Evolutionary conservation across 305 asterid species (phyloP).

Genomic region (Rubia balearica): DNA sequence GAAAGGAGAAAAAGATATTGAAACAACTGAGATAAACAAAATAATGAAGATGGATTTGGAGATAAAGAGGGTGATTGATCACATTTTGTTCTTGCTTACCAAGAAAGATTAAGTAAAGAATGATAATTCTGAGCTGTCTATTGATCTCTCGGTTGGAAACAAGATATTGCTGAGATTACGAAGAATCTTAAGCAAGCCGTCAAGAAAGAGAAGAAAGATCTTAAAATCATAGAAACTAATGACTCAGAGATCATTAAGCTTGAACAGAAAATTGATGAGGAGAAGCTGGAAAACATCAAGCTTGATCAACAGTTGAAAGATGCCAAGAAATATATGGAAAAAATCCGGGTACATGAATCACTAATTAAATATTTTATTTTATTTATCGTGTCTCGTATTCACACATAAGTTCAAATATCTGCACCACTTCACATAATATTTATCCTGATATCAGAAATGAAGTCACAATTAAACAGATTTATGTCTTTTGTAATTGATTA

Average conservation of each 20-base stretch:
- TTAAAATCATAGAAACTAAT: background rate
- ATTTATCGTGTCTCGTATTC: too few relatives aligned
- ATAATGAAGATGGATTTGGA: background rate
- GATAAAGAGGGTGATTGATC: background rate
- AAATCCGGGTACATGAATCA: background rate
- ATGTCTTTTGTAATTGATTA: too few relatives aligned
- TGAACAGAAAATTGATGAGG: background rate
- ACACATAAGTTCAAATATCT: too few relatives aligned
- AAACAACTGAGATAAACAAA: background rate
- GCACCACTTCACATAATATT: background rate
- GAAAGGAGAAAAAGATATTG: background rate
- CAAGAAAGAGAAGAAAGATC: background rate
- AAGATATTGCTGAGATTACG: background rate
- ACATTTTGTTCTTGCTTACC: accelerated
- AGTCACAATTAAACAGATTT: too few relatives aligned
- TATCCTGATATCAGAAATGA: too few relatives aligned
- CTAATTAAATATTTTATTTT: too few relatives aligned
- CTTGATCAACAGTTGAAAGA: background rate
- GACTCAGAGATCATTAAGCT: background rate
- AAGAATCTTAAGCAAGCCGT: background rate
- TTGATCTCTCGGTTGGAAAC: background rate
- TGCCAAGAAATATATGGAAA: background rate
- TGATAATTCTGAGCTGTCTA: background rate
- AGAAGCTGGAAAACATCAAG: background rate
- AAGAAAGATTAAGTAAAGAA: background rate